phyloP scores from a whole-genome alignment of 2,329 filamentous ascomycete genomes.

The Trichoderma hamatum region DNA sequence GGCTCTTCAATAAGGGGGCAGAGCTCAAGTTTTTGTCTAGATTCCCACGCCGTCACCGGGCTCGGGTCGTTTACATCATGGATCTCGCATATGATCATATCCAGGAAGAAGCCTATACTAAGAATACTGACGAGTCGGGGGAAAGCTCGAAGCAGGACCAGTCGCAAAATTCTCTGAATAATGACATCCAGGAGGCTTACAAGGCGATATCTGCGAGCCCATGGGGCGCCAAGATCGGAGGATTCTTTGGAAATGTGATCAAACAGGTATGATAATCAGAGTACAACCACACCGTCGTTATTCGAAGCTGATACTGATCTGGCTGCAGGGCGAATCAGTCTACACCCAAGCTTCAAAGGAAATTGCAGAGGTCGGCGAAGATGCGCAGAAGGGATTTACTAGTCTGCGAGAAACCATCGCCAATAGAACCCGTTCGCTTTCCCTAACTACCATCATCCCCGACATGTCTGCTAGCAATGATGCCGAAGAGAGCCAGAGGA shows the following conservation, averaged over 20 bases:
- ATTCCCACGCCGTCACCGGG: neutral
- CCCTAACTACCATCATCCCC: slow-evolving; percentile 54
- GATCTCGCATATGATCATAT: slow-evolving; percentile 98
- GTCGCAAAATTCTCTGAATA: slow-evolving; percentile 67
- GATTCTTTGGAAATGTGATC: slow-evolving; percentile 86
- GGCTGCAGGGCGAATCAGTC: slow-evolving; percentile 69
- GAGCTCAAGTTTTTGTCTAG: neutral
- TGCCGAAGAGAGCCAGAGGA: slow-evolving; percentile 46
- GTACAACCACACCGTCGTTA: neutral
- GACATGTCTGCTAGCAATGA: slow-evolving; percentile 34
- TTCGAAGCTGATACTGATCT: slow-evolving; percentile 20
- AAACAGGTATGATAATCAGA: slow-evolving; percentile 67
- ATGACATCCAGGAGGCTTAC: slow-evolving; percentile 93
- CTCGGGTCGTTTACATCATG: slow-evolving; percentile 58
- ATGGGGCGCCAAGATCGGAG: slow-evolving; percentile 87
- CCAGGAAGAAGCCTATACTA: slow-evolving; percentile 74
- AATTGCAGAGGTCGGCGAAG: slow-evolving; percentile 74
- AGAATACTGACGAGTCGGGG: slow-evolving; percentile 55
- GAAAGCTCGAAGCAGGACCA: slow-evolving; percentile 47
- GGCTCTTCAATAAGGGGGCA: slow-evolving; percentile 6
- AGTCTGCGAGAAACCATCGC: slow-evolving; percentile 69
- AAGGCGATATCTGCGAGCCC: slow-evolving; percentile 88
- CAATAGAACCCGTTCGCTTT: slow-evolving; percentile 73
- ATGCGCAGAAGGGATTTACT: slow-evolving; percentile 79
- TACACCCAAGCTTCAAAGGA: slow-evolving; percentile 89